Conservation (phyloP, 2,329 filamentous ascomycete genomes). For the Aspergillus ibericus region DNA sequence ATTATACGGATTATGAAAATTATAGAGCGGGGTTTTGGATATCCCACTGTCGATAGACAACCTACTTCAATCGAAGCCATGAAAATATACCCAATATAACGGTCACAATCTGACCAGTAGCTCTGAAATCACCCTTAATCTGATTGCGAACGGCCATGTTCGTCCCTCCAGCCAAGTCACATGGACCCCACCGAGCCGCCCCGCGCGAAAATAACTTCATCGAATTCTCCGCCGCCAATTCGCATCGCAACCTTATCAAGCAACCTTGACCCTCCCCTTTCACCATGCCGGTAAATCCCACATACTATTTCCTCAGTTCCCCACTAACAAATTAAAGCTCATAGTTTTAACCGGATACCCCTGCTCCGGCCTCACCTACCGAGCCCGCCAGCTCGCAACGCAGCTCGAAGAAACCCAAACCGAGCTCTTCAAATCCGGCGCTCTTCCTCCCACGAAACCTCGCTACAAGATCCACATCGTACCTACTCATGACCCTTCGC, state of each 20-base stretch:
- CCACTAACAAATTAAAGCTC: constrained; percentile 45
- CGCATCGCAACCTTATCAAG: constrained; percentile 17
- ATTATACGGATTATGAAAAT: not conserved
- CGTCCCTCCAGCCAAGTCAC: not conserved
- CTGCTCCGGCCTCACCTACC: constrained; percentile 63
- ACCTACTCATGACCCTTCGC: constrained; percentile 40
- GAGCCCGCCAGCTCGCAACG: constrained; percentile 57
- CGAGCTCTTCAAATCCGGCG: constrained; percentile 40
- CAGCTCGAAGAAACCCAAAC: constrained; percentile 52
- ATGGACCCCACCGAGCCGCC: constrained; percentile 9
- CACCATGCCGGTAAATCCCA: constrained; percentile 30
- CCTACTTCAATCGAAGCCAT: not conserved
- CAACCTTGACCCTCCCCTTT: constrained; percentile 13
- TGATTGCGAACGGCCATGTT: not conserved
- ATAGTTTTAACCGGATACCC: constrained; percentile 64
- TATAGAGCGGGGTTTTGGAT: not conserved
- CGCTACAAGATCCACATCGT: constrained; percentile 46
- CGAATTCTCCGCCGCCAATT: not conserved
- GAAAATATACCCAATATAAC: too few species aligned
- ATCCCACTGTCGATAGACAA: not conserved
- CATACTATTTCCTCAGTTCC: not conserved
- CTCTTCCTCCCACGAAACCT: constrained; percentile 43
- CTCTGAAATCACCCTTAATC: not conserved
- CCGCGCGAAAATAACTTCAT: constrained; percentile 10
- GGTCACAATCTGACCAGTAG: not conserved